Evolutionary conservation across 305 asterid species (phyloP).

Genomic region (Coffea humblotiana): DNA sequence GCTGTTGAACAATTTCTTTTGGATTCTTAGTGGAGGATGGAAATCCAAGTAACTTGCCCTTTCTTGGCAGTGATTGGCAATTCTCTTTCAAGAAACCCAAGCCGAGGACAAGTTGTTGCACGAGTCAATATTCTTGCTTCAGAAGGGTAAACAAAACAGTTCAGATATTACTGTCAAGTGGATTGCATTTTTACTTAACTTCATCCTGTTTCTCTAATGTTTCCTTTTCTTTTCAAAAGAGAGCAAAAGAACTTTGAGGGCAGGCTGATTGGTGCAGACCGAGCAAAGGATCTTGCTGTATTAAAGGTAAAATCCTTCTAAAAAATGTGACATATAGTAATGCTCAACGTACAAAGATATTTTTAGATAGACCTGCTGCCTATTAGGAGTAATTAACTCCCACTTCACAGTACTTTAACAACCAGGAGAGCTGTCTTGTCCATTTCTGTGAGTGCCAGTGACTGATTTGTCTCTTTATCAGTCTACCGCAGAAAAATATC

Average conservation of each 20-base stretch:
- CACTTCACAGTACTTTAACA: background rate
- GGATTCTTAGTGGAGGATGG: background rate
- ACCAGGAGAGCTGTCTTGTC: background rate
- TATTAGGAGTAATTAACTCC: background rate
- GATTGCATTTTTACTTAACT: slow-evolving; percentile 4
- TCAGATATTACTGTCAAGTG: slow-evolving; percentile 4
- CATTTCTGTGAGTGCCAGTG: background rate
- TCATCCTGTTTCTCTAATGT: slow-evolving; percentile 10
- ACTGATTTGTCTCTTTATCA: background rate
- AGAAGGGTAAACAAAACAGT: slow-evolving; percentile 65
- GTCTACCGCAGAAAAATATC: background rate
- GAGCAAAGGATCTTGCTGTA: slow-evolving; percentile 94
- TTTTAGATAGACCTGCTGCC: background rate
- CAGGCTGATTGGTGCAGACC: slow-evolving; percentile 86
- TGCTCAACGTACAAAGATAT: background rate
- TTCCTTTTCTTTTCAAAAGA: slow-evolving; percentile 41
- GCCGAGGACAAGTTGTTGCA: slow-evolving; percentile 85
- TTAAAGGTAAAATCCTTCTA: slow-evolving; percentile 58
- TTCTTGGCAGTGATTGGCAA: slow-evolving; percentile 72
- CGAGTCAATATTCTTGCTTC: slow-evolving; percentile 86
- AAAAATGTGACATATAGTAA: background rate
- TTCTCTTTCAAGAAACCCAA: slow-evolving; percentile 89
- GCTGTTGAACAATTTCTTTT: background rate
- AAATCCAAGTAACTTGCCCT: slow-evolving; percentile 14
- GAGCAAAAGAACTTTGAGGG: slow-evolving; percentile 95